These are phyloP conservation scores for Debaryomyces maramus DNA, from an alignment of 805 yeast species.

Conservation along the genomic window DNA sequence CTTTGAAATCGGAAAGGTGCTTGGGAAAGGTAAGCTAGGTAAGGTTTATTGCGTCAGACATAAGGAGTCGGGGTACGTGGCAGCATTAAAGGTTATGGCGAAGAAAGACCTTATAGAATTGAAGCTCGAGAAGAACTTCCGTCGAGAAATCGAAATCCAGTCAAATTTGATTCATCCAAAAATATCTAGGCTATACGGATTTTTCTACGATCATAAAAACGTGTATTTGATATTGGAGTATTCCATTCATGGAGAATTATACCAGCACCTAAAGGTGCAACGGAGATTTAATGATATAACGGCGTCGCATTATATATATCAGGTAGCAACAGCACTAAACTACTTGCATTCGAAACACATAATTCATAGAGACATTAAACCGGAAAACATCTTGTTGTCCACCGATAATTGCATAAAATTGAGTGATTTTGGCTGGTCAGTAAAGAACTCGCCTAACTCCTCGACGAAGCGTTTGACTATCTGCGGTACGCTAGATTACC, in stretches of 20 bases:
- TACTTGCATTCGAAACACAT: slow-evolving; percentile 79
- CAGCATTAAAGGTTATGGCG: slow-evolving; percentile 91
- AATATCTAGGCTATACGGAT: slow-evolving; percentile 78
- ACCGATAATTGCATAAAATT: slow-evolving; percentile 75
- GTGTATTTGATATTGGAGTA: slow-evolving; percentile 86
- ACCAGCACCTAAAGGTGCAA: slow-evolving; percentile 63
- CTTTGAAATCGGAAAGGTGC: slow-evolving; percentile 81
- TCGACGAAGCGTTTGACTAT: slow-evolving; percentile 63
- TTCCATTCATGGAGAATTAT: slow-evolving; percentile 83
- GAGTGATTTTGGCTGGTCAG: slow-evolving; percentile 97
- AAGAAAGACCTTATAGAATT: slow-evolving; percentile 73
- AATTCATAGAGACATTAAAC: slow-evolving; percentile 91
- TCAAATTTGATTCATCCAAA: slow-evolving; percentile 75
- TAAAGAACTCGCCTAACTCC: slow-evolving; percentile 25
- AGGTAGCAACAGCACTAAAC: slow-evolving; percentile 75
- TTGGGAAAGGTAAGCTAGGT: slow-evolving; percentile 95
- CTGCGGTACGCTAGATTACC: slow-evolving; percentile 92
- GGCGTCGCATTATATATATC: slow-evolving; percentile 79
- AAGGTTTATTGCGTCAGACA: slow-evolving; percentile 87
- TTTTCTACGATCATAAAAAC: slow-evolving; percentile 76
- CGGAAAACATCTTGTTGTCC: slow-evolving; percentile 84
- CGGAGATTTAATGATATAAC: slow-evolving; percentile 69
- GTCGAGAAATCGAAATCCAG: slow-evolving; percentile 91
- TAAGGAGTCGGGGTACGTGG: slow-evolving; percentile 68
- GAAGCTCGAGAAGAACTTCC: slow-evolving; percentile 80